Percentiles rank a stretch among this genome's conserved stretches.
Evolutionary conservation across 1,284 basidiomycete genomes (phyloP).

Genomic region (Ustilago lituana): DNA sequence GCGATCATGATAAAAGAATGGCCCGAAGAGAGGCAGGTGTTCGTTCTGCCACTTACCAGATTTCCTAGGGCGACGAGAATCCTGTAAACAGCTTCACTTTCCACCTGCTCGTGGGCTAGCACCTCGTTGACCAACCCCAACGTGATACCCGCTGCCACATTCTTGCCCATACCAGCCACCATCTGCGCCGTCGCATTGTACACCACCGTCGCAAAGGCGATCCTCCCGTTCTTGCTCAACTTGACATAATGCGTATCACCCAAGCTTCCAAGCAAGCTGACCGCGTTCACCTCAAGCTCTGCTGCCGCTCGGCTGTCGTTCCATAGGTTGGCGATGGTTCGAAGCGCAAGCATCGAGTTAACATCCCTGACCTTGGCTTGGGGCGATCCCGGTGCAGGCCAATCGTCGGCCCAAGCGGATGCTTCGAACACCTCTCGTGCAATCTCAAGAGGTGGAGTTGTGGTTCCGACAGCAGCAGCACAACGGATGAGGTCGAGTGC

Average conservation of each 20-base stretch:
- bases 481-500: constrained; percentile 88
- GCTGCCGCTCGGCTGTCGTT: constrained; percentile 63
- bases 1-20: not conserved
- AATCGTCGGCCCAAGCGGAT: constrained; percentile 74
- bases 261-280: constrained; percentile 66
- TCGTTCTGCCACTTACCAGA: constrained; percentile 7
- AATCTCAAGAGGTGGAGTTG: constrained; percentile 72
- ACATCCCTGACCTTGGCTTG: constrained; percentile 78
- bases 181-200: constrained; percentile 72
- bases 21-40: too few relatives aligned
- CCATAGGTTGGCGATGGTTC: constrained; percentile 83
- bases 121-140: constrained; percentile 55
- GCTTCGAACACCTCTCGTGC: constrained; percentile 76
- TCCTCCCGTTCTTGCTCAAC: constrained; percentile 77
- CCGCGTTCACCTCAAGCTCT: constrained; percentile 57
- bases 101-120: constrained; percentile 71
- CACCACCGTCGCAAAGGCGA: constrained; percentile 78
- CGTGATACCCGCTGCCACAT: constrained; percentile 29
- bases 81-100: constrained; percentile 86
- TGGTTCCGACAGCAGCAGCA: constrained; percentile 73
- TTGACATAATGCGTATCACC: constrained; percentile 45
- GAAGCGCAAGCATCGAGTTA: constrained; percentile 83
- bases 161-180: constrained; percentile 12
- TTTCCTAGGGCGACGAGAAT: constrained; percentile 88
- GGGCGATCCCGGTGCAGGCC: constrained; percentile 68